These are phyloP conservation scores for Pichia sp. DNA, from an alignment of 1,139 yeast genomes.

Conservation along the genomic window DNA sequence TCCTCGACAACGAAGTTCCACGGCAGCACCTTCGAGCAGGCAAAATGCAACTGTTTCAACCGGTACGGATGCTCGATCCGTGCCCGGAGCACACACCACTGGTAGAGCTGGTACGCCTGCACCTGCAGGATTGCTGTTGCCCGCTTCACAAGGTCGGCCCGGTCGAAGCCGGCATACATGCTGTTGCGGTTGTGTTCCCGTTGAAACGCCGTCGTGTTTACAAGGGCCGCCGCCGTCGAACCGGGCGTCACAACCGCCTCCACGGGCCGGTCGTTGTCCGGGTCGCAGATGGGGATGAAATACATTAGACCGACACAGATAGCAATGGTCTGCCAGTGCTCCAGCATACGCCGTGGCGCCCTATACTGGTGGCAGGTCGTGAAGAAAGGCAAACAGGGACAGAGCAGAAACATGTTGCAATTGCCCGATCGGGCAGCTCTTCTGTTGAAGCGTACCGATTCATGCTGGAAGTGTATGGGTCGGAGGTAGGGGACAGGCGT, in stretches of 20 bases:
- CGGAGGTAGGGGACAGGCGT: background rate
- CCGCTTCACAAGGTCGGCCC: background rate
- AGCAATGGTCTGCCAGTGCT: background rate
- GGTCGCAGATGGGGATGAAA: slow-evolving; percentile 9
- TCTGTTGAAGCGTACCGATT: background rate
- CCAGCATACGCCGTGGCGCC: background rate
- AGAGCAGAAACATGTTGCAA: background rate
- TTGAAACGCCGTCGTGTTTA: background rate
- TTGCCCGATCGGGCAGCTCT: background rate
- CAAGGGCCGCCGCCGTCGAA: background rate
- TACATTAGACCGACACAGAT: background rate
- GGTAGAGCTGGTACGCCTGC: slow-evolving; percentile 2
- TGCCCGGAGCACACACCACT: slow-evolving; percentile 6
- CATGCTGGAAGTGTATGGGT: background rate
- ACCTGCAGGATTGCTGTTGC: background rate
- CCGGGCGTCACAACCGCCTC: background rate
- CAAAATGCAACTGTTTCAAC: slow-evolving; percentile 1
- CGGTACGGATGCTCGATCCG: slow-evolving; percentile 1
- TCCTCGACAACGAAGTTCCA: slow-evolving; percentile 8
- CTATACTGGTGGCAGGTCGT: background rate
- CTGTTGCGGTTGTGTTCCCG: background rate
- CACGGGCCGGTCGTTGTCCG: background rate
- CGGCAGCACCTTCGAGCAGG: slow-evolving; percentile 5
- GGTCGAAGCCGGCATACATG: background rate
- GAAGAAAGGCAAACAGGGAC: background rate